phyloP scores from a whole-genome alignment of 306 rosid species.

The Ochetophila trinervis region DNA sequence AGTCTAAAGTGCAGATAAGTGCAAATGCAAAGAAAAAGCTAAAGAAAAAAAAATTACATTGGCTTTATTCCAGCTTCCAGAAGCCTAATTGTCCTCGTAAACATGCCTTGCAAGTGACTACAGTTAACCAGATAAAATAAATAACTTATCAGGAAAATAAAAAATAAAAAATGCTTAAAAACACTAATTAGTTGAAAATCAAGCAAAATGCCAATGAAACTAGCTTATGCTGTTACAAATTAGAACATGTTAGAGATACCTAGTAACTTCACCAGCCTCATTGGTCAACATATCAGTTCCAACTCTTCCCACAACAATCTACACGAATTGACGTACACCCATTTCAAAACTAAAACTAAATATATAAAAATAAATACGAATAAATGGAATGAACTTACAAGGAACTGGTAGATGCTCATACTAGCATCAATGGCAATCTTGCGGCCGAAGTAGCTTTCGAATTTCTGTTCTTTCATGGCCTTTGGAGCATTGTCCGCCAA shows the following conservation, averaged over 20 bases:
- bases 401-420: conserved; percentile 99
- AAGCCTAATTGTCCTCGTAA: conserved; percentile 84
- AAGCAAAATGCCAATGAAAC: conserved; percentile 1
- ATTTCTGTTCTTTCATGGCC: conserved; percentile 87
- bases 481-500: conserved; percentile 94
- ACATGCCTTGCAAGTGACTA: conserved; percentile 99
- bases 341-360: conserved; percentile 10
- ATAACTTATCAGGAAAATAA: background rate
- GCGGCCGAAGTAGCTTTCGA: conserved; percentile 91
- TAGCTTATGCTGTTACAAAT: background rate
- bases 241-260: conserved; percentile 35
- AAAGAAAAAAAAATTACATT: conserved; percentile 43
- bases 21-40: conserved; percentile 1
- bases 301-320: conserved; percentile 96
- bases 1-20: background rate
- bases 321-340: conserved; percentile 28
- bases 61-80: conserved; percentile 96
- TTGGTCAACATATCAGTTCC: conserved; percentile 94
- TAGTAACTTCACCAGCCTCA: conserved; percentile 99
- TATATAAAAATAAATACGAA: background rate
- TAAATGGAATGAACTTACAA: conserved; percentile 38
- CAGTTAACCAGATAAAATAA: conserved; percentile 19
- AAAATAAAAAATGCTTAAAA: background rate
- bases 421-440: conserved; percentile 94
- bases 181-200: background rate